Conservation (phyloP, 306 rosid species). For the Pyrus pyrifolia region DNA sequence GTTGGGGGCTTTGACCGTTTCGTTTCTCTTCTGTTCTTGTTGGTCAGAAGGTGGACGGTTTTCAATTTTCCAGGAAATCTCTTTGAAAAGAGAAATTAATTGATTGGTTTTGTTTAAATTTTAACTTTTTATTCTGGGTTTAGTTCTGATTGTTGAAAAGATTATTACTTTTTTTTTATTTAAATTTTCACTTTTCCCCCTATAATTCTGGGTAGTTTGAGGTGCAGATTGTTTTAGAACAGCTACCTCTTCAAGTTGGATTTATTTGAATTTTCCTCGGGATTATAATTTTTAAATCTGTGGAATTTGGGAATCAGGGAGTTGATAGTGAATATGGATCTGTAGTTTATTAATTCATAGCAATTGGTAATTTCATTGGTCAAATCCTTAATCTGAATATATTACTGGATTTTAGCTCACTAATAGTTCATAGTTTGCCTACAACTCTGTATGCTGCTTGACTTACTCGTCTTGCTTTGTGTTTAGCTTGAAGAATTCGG, state of each 20-base stretch:
- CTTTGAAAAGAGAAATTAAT: neutral
- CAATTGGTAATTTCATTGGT: neutral
- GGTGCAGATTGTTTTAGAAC: neutral
- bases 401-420: neutral
- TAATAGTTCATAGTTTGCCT: neutral
- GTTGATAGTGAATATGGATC: neutral
- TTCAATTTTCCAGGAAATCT: neutral
- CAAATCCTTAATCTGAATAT: neutral
- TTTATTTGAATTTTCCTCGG: neutral
- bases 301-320: neutral
- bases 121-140: neutral
- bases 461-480: neutral
- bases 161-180: too few relatives aligned
- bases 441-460: neutral
- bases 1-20: neutral
- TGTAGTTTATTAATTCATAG: neutral
- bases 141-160: neutral
- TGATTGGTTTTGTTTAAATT: neutral
- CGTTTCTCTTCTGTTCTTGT: neutral
- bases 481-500: constrained; percentile 9
- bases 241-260: neutral
- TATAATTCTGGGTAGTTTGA: neutral
- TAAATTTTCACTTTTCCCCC: neutral
- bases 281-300: neutral
- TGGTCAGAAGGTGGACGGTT: neutral